Evolutionary conservation across 139 green algal species (phyloP), one percentile per base, ranked within the genome.

Genomic region (Diplosphaera chodatii): DNA sequence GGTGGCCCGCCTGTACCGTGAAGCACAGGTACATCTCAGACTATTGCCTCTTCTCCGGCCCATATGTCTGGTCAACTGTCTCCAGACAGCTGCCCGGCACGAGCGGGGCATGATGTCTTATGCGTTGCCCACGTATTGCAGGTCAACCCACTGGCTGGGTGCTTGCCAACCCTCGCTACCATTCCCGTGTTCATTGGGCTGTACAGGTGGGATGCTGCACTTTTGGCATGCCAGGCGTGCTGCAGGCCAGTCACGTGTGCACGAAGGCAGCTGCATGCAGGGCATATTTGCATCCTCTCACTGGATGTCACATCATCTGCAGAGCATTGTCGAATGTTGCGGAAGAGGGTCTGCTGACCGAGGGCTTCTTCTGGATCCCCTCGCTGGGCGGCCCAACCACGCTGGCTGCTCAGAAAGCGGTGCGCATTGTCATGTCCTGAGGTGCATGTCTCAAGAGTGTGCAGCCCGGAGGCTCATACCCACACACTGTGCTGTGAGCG

Each of bases 291-390:
- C n/a, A n/a, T n/a, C n/a, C n/a, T n/a, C n/a, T n/a, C n/a, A n/a
- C n/a, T n/a, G n/a, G n/a, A n/a, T n/a, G n/a, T n/a, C n/a, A n/a
- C n/a, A n/a, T n/a, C n/a, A n/a, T n/a, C 1, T 77, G 70, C 78
- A 84, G 87, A n/a, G 92, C 91, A 18, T 79, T 98, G 56, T 90
- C 82, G 33, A 93, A 96, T 76, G 93, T 91, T 23, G 89, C 92
- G 3, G 82, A 91, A 28, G 90, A 98, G 75, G 91, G 91, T 13
- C 74, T 97, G 41, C 78, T 97, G 30, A 91, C 77, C 22, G 91
- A 93, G 64, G 90, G 91, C 4, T 98, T 96, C 76, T 98, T 96
- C 80, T 97, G 88, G 86, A 96, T 98, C 66, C 93, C 93, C 20
- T 94, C 88, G 18, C 80, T 97, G 41, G 91, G 82, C 4, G 92